Evolutionary conservation across 768 basidiomycete species (phyloP), one percentile per base, ranked within the genome.

Genomic region (Panellus pusillus): DNA sequence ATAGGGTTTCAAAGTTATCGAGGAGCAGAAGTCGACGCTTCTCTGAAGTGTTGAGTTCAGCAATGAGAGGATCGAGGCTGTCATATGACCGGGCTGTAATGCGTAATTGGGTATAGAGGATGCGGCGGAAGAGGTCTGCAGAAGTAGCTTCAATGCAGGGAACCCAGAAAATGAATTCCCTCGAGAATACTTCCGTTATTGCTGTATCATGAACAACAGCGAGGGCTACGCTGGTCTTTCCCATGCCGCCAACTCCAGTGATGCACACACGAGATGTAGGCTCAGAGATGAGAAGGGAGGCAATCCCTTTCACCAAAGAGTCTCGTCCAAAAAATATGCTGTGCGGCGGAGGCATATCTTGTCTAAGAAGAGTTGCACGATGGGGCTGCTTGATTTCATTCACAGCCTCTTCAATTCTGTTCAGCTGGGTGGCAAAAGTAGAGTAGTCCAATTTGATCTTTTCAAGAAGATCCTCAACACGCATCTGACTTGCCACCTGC

Each of bases 1-100:
- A 73, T 6, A 70, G 65, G 6, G 73, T 71, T 60, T 76, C 74
- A 50, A 76, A 72, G 47, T 75, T 72, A 51, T 75, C 73, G 12
- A 76, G 58, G 17, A 74, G 51, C n/a, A 76, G 29, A 15, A 74
- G 45, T 7, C 68, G 60, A 4, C 63, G 67, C 9, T 61, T 60
- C 17, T 54, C 51, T 6, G 62, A 50, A n/a, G 47, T 41, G 17
- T 50, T 38, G 14, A 68, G 65, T 46, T 65, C 63, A 18, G 49
- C 43, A 31, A 65, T 36, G 41, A 65, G 61, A 44, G 62, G 54
- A 12, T 18, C 41, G 9, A 63, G 55, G 4, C 47, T 37, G 50
- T 66, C 58, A 11, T 59, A 51, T n/a, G 62, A 64, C 32, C 47
- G 52, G 8, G 44, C 46, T 20, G 60, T 55, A 40, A 65, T 54